Base-by-base conservation (phyloP, 805 yeast genomes). In the Saccharomyces paradoxus region DNA sequence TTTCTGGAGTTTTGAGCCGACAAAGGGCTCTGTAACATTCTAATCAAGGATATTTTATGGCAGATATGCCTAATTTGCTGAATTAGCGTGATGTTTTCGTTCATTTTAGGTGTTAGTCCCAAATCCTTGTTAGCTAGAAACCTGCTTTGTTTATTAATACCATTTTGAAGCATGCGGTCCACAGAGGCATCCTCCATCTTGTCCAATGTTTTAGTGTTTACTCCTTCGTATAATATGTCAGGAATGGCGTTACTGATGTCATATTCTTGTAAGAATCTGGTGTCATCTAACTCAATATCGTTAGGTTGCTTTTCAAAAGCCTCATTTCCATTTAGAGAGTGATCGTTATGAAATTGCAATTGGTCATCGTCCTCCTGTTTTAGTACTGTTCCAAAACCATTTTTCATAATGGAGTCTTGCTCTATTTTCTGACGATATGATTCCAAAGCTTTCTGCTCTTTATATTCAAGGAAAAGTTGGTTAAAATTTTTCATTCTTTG, bases 11-110 rank as follows among this genome's bases (percentile, higher is more conserved):
- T 59, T 48, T 63, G 67, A 17, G 60, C 31, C 27, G 57, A 62
- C 17, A 58, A 46, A 9, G 71, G 64, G 37, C 56, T 68, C 70
- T 94, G 98, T 86, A 94, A 86, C 65, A 91, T 91, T 60, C 96
- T 77, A 55, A 94, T 88, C 50, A 90, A 73, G 4, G 92, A 84
- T 22, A 94, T 88, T 68, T 91, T 91, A 72, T 89, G 87, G 67
- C 97, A 91, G 3, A 89, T 77, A 59, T 84, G 87, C 55, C 99
- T 76, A 37, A 94, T 87, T 61, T 89, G 89, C 71, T 92, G 97
- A 77, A 94, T 88, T 58, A 86, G 80, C 1, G 76, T 72, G 48
- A 94, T 83, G 62, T 91, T 94, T 22, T 78, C 77, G 61, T 80
- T 76, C 54, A 88, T 73, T 8, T 81, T 73, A 14, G 78, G 76